Conservation (phyloP, 495 filamentous ascomycete species). For the Podospora pseudoanserina region DNA sequence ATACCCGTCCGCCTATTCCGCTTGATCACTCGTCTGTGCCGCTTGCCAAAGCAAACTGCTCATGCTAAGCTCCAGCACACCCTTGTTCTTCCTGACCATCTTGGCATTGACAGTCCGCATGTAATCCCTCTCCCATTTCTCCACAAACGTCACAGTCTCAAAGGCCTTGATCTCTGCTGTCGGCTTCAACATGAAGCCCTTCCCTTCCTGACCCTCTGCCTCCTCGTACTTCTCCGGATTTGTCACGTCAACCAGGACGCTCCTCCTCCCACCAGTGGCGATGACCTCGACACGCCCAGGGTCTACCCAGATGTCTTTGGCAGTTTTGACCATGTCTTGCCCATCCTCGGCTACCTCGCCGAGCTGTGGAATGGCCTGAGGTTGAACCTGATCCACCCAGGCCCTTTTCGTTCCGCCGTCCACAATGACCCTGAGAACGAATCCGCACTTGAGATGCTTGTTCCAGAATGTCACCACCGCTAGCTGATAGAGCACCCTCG, state of each 20-base stretch:
- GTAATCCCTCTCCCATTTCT: constrained; percentile 30
- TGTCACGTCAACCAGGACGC: constrained; percentile 14
- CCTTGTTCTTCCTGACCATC: constrained; percentile 23
- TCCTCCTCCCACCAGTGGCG: background rate
- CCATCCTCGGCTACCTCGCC: constrained; percentile 1
- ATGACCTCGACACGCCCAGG: constrained; percentile 19
- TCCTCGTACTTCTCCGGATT: constrained; percentile 14
- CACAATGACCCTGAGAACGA: constrained; percentile 21
- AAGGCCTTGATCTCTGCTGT: constrained; percentile 9
- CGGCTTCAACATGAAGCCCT: background rate
- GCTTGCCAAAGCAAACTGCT: constrained; percentile 24
- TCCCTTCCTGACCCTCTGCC: constrained; percentile 6
- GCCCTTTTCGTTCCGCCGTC: constrained; percentile 7
- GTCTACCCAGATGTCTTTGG: constrained; percentile 19
- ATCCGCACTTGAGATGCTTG: constrained; percentile 20
- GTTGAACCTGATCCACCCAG: constrained; percentile 23
- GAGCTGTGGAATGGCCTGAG: background rate
- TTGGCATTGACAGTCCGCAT: constrained; percentile 23
- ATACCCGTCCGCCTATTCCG: background rate
- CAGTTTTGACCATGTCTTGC: constrained; percentile 13
- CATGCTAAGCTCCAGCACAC: constrained; percentile 23
- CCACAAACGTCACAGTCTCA: constrained; percentile 20
- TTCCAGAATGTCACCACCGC: constrained; percentile 26
- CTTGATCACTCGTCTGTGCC: constrained; percentile 1
- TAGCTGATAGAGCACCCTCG: constrained; percentile 21